Evolutionary conservation across 192 early-diverging fungal genomes (phyloP).

Genomic region (Coemansia sp.): DNA sequence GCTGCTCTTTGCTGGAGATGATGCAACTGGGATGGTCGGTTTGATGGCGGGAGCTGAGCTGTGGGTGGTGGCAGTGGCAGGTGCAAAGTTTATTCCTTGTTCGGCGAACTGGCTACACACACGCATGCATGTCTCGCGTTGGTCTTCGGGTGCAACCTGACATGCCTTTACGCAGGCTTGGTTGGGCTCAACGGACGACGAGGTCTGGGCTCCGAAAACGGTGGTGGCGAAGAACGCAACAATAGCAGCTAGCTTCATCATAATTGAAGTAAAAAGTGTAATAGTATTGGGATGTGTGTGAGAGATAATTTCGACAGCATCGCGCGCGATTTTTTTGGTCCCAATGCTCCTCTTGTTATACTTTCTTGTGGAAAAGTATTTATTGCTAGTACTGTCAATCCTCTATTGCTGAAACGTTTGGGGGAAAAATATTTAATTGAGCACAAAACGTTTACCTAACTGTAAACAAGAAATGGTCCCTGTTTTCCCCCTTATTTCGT

Average conservation of each 20-base stretch:
- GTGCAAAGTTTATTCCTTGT: conserved; percentile 20
- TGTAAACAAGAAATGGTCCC: background rate
- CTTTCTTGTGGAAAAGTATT: background rate
- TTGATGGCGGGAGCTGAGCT: background rate
- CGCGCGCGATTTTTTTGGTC: background rate
- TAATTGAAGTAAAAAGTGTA: background rate
- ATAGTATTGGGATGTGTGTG: background rate
- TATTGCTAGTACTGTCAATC: background rate
- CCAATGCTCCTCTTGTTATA: background rate
- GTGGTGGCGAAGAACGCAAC: background rate
- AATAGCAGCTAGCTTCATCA: conserved; percentile 22
- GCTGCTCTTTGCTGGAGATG: background rate
- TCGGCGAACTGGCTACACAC: conserved; percentile 41
- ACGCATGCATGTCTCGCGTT: conserved; percentile 34
- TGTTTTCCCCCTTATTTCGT: background rate
- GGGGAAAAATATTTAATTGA: background rate
- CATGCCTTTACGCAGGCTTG: conserved; percentile 33
- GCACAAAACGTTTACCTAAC: background rate
- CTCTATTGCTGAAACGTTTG: background rate
- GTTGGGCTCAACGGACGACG: conserved; percentile 2
- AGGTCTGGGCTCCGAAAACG: conserved; percentile 5
- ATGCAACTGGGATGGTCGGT: background rate
- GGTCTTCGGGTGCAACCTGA: conserved; percentile 24
- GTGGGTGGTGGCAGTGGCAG: conserved; percentile 10
- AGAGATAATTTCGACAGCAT: background rate